These are phyloP conservation scores for Xylaria grammica DNA, from an alignment of 495 filamentous ascomycete genomes.

Conservation along the genomic window DNA sequence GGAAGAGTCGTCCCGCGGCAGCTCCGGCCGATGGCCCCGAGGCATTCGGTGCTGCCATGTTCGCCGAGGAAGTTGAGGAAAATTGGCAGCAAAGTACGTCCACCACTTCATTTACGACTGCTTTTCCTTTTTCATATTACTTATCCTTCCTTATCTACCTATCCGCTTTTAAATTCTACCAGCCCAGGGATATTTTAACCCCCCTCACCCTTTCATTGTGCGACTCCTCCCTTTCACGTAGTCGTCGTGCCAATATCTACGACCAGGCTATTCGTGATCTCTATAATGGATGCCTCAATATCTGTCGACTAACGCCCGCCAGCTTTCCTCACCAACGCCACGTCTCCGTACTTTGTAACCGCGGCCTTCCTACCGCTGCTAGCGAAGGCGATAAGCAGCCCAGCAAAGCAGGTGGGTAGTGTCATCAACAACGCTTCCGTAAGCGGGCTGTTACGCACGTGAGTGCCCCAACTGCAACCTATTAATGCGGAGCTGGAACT, in stretches of 20 bases:
- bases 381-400: conserved; percentile 47
- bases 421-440: conserved; percentile 65
- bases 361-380: conserved; percentile 51
- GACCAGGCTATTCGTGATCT: not conserved
- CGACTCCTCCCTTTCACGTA: not conserved
- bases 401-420: conserved; percentile 57
- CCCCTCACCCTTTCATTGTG: not conserved
- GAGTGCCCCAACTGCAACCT: not conserved
- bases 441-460: conserved; percentile 48
- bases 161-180: not conserved
- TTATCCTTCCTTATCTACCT: not conserved
- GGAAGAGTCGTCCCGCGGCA: conserved; percentile 42
- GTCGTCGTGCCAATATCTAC: not conserved
- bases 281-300: conserved; percentile 21
- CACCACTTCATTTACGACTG: not conserved
- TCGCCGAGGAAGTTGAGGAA: conserved; percentile 54
- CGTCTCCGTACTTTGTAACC: conserved; percentile 64
- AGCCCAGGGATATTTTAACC: not conserved
- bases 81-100: conserved; percentile 59
- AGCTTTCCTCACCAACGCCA: conserved; percentile 78
- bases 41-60: conserved; percentile 31
- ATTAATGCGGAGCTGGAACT: no score
- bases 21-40: conserved; percentile 28
- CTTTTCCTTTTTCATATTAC: not conserved
- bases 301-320: conserved; percentile 47